Conservation (phyloP, 108 stramenopile species). For the Aurantiochytrium sp. region DNA sequence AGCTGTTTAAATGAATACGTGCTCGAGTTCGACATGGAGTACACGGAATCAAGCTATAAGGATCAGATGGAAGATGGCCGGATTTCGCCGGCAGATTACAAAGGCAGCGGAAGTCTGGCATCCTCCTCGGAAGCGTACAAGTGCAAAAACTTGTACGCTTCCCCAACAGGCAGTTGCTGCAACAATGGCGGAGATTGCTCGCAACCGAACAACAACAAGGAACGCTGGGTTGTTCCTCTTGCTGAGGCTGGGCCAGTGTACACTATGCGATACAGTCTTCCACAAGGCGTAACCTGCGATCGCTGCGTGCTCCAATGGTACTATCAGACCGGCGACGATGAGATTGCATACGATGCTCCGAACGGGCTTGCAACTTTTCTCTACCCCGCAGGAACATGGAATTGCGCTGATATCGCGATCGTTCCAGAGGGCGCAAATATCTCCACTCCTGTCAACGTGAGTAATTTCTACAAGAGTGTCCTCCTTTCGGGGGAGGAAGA, state of each 20-base stretch:
- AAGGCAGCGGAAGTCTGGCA: background rate
- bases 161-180: background rate
- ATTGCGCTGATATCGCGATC: constrained; percentile 14
- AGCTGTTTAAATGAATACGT: background rate
- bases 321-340: constrained; percentile 59
- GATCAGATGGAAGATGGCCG: background rate
- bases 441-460: background rate
- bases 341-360: background rate
- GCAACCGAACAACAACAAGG: background rate
- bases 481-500: no score
- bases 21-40: background rate
- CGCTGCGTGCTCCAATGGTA: constrained; percentile 59
- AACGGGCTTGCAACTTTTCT: background rate
- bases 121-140: background rate
- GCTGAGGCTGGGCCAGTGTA: constrained; percentile 7
- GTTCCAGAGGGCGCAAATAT: constrained; percentile 19
- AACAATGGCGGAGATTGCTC: background rate
- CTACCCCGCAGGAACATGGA: constrained; percentile 32
- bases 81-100: background rate
- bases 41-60: background rate
- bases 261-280: constrained; percentile 45
- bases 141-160: background rate
- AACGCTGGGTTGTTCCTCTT: background rate
- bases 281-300: constrained; percentile 47
- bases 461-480: no score